Evolutionary conservation across 495 filamentous ascomycete genomes (phyloP), one percentile per base, ranked within the genome.

Genomic region (Aspergillus haitiensis): DNA sequence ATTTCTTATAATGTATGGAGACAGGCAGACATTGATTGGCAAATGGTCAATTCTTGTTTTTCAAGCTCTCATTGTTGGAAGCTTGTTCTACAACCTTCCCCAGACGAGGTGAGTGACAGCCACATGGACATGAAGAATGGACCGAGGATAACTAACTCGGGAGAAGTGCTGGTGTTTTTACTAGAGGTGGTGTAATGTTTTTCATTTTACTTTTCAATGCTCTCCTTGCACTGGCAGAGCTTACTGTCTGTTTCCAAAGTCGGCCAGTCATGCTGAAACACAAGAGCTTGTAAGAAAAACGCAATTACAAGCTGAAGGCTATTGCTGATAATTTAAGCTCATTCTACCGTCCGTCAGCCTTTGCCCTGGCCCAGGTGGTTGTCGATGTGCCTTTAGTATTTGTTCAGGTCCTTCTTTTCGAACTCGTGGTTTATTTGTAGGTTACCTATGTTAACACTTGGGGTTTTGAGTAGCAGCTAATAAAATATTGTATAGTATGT

Each of bases 291-390:
- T 78, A 50, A 63, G 76, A 57, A n/a, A 34, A 10, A 15, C 15
- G 12, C 16, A 5, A n/a, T 35, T 36, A 12, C 3, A 7, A 13
- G 18, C 10, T 34, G 3, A 16, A n/a, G 13, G 7, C 0, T 32
- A 2, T 36, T 48, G 44, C 63, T 66, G 18, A 67, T 48, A 32
- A 2, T 18, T 1, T 45, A 16, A 78, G 78, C 67, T 88, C 88
- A 3, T 93, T 95, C 69, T 93, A 93, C 67, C 85, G 89, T 3
- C 91, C 92, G 11, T 81, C 88, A 3, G 91, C 92, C 44, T 91
- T 86, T 59, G 88, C 86, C 6, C 79, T 96, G 37, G 91, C 89
- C 2, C 84, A 92, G 45, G 88, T 88, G 3, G 78, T 91, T 11
- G 83, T 89, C 11, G 92, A 96, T 67, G 68, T 90, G 4, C 91